Conservation (phyloP, 2,329 filamentous ascomycete species). For the Ilyonectria destructans region DNA sequence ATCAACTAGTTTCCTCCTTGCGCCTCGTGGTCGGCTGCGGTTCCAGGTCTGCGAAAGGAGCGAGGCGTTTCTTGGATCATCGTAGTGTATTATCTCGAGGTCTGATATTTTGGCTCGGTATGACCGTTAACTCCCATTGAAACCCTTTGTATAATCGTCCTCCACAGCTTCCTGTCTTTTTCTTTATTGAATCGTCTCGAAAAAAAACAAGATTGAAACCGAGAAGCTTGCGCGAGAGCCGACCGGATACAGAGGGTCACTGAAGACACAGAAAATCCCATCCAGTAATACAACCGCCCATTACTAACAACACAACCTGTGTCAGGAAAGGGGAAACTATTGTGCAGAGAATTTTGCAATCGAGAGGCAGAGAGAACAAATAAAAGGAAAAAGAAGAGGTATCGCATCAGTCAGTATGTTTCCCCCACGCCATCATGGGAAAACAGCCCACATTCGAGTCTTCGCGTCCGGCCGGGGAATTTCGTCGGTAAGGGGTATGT, state of each 20-base stretch:
- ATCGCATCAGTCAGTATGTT: conserved; percentile 54
- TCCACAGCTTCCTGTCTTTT: conserved; percentile 42
- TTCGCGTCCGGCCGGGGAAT: conserved; percentile 44
- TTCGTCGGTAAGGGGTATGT: conserved; percentile 51
- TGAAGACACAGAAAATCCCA: conserved; percentile 53
- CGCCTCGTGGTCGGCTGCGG: background rate
- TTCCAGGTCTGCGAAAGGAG: conserved; percentile 11
- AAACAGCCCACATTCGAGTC: conserved; percentile 44
- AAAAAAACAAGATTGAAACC: conserved; percentile 38
- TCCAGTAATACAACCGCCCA: conserved; percentile 57
- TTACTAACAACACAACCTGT: conserved; percentile 51
- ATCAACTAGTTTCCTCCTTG: background rate
- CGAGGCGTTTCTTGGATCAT: conserved; percentile 50
- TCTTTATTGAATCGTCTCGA: conserved; percentile 40
- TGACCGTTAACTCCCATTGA: conserved; percentile 52
- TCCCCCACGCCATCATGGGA: conserved; percentile 46
- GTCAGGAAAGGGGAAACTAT: conserved; percentile 53
- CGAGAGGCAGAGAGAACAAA: conserved; percentile 45
- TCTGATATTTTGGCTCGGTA: conserved; percentile 54
- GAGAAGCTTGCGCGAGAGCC: conserved; percentile 35
- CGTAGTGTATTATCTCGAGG: conserved; percentile 58
- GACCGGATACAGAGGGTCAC: conserved; percentile 48
- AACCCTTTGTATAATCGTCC: conserved; percentile 43
- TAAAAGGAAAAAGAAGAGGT: conserved; percentile 51
- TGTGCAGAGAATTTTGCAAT: conserved; percentile 55